Evolutionary conservation across 208 protist genomes (phyloP), one percentile per base, ranked within the genome.

Genomic region (Leishmania braziliensis): DNA sequence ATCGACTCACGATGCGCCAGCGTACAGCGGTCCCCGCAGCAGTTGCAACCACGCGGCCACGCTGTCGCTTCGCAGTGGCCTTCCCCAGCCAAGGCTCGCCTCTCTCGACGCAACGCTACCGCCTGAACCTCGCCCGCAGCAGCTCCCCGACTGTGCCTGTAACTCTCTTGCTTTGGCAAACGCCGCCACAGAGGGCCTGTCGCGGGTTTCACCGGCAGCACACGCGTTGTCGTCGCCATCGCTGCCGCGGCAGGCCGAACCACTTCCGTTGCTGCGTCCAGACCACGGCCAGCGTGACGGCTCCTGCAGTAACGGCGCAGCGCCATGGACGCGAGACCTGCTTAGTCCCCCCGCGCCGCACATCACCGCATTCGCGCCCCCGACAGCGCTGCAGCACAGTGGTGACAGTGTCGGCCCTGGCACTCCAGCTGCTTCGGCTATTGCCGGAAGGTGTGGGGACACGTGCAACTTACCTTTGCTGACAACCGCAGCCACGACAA

Each of bases 61-160:
- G 39, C n/a, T 70, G 48, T 36, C 80, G 43, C 75, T 76, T 18
- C 36, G 39, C 74, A 74, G 74, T 29, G 14, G 26, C n/a, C 26
- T 68, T 5, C 73, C 72, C 20, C 5, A 10, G 6, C 51, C 72
- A n/a, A 68, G n/a, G 23, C n/a, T 51, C 10, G 62, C 53, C 9
- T 79, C 74, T 2, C 74, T 39, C 63, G 36, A 69, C 63, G 18
- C 33, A 69, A 48, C 63, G 63, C 63, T 36, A 20, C 36, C 29
- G 36, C 63, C 63, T 46, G 36, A 10, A 3, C 63, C 0, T 9
- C 33, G 29, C 33, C 29, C 23, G 36, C 66, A 51, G 14, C 36
- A 53, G 36, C 66, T 26, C 16, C 23, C 66, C 18, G 43, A 43
- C 68, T 53, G 68, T 48, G 1, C 29, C 23, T 43, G 16, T 43